Evolutionary conservation across 2,329 filamentous ascomycete genomes (phyloP), one percentile per base, ranked within the genome.

Genomic region (Trematosphaeria pertusa): DNA sequence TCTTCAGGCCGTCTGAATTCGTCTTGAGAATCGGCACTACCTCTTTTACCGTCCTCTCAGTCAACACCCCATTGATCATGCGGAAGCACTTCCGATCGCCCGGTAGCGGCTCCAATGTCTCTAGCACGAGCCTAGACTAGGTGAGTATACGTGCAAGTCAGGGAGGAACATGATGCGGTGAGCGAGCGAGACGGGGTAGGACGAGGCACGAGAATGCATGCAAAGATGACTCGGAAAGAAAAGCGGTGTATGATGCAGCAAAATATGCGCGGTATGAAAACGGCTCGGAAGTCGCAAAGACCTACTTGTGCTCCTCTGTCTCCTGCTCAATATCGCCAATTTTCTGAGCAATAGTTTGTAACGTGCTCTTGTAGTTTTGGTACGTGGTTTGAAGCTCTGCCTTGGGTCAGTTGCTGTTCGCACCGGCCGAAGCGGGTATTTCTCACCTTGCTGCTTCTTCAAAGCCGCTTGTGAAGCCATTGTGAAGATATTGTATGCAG

Each of bases 271-370:
- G n/a, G n/a, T n/a, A n/a, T n/a, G n/a, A n/a, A n/a, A n/a, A n/a
- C n/a, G n/a, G n/a, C n/a, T n/a, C n/a, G n/a, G n/a, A n/a, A n/a
- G n/a, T n/a, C n/a, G n/a, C n/a, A n/a, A n/a, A 28, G 49, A 74
- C 87, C 71, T 77, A 97, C 94, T 96, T 97, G 80, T 99, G 94
- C 73, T 99, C 94, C 73, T 99, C 94, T 15, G 89, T 87, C 72
- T 97, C 94, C 72, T 96, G 91, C 77, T 99, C 94, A 46, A 99
- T 92, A 69, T 97, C 92, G 31, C 94, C 94, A 61, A 99, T 97
- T 73, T 96, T 97, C 67, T 91, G 87, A 21, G 94, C 94, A 64
- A 99, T 86, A 68, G 94, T 89, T 75, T 97, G 93, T 48, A 99
- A 83, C 24, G 80, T 85, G 64, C 82, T 85, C 66, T 87, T 87